Evolutionary conservation across 139 green algal genomes (phyloP), one percentile per base, ranked within the genome.

Genomic region (Chlorella sp.): DNA sequence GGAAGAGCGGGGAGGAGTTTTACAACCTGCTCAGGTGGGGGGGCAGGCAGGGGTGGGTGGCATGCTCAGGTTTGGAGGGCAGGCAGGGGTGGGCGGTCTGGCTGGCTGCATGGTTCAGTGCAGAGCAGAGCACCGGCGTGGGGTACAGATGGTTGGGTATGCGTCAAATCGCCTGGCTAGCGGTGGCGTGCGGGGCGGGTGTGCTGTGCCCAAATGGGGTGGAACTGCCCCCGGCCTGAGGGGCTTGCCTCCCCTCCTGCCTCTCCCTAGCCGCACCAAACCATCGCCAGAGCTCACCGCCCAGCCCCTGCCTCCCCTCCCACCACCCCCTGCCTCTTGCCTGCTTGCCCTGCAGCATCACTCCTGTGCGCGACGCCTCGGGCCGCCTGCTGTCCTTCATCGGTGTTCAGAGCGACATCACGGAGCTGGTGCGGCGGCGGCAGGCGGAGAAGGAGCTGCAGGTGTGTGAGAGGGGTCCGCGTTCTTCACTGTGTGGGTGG

Each of bases 21-120:
- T 99, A 96, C 96, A 99, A 99, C 93, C 97, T 99, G 95, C 97
- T 99, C 80, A 89, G 83, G 83, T 80, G 64, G 2, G 60, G 2
- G 60, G 7, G 81, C 28, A 32, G 22, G 69, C 69, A 39, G 69
- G 69, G n/a, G n/a, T n/a, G n/a, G n/a, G n/a, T n/a, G n/a, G n/a
- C n/a, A n/a, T n/a, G n/a, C n/a, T n/a, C n/a, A n/a, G n/a, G n/a
- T n/a, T n/a, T n/a, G n/a, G n/a, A n/a, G n/a, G n/a, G n/a, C n/a
- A n/a, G n/a, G n/a, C n/a, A n/a, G n/a, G n/a, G n/a, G n/a, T n/a
- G n/a, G n/a, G n/a, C n/a, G n/a, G n/a, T n/a, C n/a, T n/a, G n/a
- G n/a, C n/a, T n/a, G n/a, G n/a, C n/a, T n/a, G n/a, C n/a, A n/a
- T n/a, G n/a, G n/a, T n/a, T n/a, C n/a, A n/a, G n/a, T n/a, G n/a